Percentiles rank a stretch among this genome's conserved stretches.
Conservation (phyloP, 2,329 filamentous ascomycete genomes). For the Achaetomium macrosporum region DNA sequence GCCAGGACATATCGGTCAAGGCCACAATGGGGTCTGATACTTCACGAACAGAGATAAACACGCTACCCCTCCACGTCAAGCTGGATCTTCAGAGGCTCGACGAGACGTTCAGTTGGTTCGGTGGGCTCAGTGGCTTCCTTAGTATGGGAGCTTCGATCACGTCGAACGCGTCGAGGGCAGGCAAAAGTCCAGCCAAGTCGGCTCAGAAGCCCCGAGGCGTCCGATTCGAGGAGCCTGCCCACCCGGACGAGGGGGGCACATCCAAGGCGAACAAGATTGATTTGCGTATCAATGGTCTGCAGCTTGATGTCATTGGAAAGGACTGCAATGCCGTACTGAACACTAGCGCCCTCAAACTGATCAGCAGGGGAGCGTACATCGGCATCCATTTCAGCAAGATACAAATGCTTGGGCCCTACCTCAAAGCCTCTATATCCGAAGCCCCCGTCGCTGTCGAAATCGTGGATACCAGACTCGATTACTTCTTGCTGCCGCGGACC, state of each 20-base stretch:
- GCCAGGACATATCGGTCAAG: constrained; percentile 53
- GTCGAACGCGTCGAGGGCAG: constrained; percentile 56
- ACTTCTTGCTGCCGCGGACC: constrained; percentile 66
- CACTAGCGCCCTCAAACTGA: constrained; percentile 75
- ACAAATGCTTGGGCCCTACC: constrained; percentile 65
- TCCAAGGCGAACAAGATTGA: constrained; percentile 62
- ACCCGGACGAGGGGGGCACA: constrained; percentile 42
- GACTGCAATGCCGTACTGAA: constrained; percentile 69
- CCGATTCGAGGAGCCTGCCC: constrained; percentile 50
- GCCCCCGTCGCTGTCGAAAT: constrained; percentile 60
- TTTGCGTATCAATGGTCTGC: constrained; percentile 67
- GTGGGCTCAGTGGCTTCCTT: constrained; percentile 83
- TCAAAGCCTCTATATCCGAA: constrained; percentile 45
- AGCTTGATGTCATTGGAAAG: constrained; percentile 70
- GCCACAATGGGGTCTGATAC: constrained; percentile 40
- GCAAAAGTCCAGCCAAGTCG: constrained; percentile 32
- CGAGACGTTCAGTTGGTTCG: constrained; percentile 82
- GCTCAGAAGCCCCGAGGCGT: constrained; percentile 49
- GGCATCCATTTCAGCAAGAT: constrained; percentile 70
- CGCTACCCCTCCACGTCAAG: constrained; percentile 68
- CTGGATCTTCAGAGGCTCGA: constrained; percentile 77
- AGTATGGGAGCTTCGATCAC: constrained; percentile 82
- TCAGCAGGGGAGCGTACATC: constrained; percentile 67
- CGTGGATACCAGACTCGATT: constrained; percentile 64
- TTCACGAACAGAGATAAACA: constrained; percentile 59